Evolutionary conservation across 192 early-diverging fungal species (phyloP).

Genomic region (Gonapodya sp.): DNA sequence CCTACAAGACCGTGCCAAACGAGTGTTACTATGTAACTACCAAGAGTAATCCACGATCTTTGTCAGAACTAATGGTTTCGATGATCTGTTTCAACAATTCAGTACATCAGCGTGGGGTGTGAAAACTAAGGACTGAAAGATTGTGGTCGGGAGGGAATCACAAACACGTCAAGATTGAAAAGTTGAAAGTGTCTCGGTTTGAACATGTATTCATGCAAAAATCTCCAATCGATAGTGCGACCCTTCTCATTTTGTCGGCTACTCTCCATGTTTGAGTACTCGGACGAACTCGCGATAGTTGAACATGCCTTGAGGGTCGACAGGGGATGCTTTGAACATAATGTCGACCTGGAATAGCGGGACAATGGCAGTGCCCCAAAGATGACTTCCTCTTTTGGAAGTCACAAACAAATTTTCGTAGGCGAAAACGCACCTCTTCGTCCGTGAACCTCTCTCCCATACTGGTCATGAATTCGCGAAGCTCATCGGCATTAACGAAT

Average conservation of each 20-base stretch:
- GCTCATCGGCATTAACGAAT: slow-evolving; percentile 63
- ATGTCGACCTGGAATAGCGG: slow-evolving; percentile 57
- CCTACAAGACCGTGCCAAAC: too few relatives aligned
- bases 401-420: neutral
- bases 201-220: too few relatives aligned
- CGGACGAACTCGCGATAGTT: slow-evolving; percentile 89
- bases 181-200: too few relatives aligned
- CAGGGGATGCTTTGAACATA: slow-evolving; percentile 83
- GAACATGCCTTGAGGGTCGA: slow-evolving; percentile 66
- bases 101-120: too few relatives aligned
- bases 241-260: neutral
- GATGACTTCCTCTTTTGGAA: neutral
- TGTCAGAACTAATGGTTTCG: too few relatives aligned
- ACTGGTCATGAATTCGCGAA: slow-evolving; percentile 80
- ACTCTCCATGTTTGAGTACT: slow-evolving; percentile 90
- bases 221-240: too few relatives aligned
- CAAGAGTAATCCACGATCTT: too few relatives aligned
- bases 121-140: too few relatives aligned
- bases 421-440: slow-evolving; percentile 55
- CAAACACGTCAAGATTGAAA: too few relatives aligned
- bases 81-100: too few relatives aligned
- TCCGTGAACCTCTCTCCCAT: slow-evolving; percentile 91
- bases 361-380: neutral
- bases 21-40: too few relatives aligned
- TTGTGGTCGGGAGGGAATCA: too few relatives aligned